Evolutionary conservation across 2,329 filamentous ascomycete species (phyloP).

Genomic region (Phoma herbarum): DNA sequence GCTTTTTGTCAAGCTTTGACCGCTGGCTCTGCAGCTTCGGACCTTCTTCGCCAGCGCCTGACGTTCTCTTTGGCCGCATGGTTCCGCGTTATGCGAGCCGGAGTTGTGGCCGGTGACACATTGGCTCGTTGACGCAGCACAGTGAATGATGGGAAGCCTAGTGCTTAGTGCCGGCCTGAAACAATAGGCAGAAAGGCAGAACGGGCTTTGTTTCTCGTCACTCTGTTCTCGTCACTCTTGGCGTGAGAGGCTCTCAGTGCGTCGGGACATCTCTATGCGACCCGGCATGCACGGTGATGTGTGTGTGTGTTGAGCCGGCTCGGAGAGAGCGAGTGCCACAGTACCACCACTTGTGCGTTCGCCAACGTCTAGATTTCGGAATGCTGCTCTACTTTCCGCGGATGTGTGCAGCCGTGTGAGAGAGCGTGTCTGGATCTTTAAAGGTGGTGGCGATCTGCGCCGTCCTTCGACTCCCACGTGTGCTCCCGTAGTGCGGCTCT

Average conservation of each 20-base stretch:
- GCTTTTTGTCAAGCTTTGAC: background rate
- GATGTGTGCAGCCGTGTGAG: background rate
- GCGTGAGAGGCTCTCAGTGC: background rate
- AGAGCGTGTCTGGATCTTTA: background rate
- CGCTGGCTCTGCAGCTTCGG: too few species aligned
- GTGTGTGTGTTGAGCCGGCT: background rate
- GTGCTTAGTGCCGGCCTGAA: background rate
- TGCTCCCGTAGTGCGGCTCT: background rate
- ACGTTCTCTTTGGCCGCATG: background rate
- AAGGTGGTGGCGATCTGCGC: background rate
- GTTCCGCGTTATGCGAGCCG: too few species aligned
- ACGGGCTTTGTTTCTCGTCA: background rate
- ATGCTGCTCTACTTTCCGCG: too few species aligned
- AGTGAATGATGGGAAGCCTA: background rate
- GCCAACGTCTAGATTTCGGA: background rate
- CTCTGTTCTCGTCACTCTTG: background rate
- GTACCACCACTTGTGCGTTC: background rate
- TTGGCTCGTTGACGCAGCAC: background rate
- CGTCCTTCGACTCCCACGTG: background rate
- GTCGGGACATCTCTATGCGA: background rate
- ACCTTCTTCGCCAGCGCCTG: background rate
- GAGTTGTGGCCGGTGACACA: too few species aligned
- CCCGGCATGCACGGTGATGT: background rate
- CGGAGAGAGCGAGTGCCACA: background rate
- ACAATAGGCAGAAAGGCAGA: background rate